Evolutionary conservation across 352 stramenopile species (phyloP), one percentile per base, ranked within the genome.

Genomic region (Globisporangium paroecandrum): DNA sequence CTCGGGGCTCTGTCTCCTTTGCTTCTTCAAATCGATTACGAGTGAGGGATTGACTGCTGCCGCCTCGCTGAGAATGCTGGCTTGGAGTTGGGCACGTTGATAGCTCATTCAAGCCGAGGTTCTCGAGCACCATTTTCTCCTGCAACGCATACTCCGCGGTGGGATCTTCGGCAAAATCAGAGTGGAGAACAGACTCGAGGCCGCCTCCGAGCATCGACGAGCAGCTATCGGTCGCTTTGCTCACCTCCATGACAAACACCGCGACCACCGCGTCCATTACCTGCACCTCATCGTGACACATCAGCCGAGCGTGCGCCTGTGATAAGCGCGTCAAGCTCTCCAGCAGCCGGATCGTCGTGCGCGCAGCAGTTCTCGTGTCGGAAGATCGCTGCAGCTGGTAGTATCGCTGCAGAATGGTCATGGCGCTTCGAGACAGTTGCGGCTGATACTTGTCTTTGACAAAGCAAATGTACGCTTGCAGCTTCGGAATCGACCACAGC

Each of bases 271-370:
- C 88, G 56, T 96, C 89, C 78, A 86, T 80, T 4, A 91, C 73
- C 18, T 72, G 72, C 13, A 94, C 88, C 64, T 89, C 70, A 0
- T 83, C 69, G 65, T 89, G 85, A 34, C 74, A 89, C 83, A 93
- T 90, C 6, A 96, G 69, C 38, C 94, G 75, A 29, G 96, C 96
- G 74, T 98, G 95, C 12, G 95, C 96, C 75, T 95, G 86, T 7
- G 89, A 77, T 4, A 99, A 64, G 6, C 97, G 88, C 67, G 98
- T 98, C 34, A 98, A 83, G 56, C 88, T 98, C 74, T 99, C 95
- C 0, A 99, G 74, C 68, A 99, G 87, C 20, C 96, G 89, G 65
- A 98, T 96, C 24, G 96, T 99, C 27, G 97, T 97, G 6, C 90
- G 83, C 58, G 82, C 72, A 29, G 83, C 75, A 76, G 89, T 81